Evolutionary conservation across 139 green algal species (phyloP).

Genomic region (Axilococcus clingmanii): DNA sequence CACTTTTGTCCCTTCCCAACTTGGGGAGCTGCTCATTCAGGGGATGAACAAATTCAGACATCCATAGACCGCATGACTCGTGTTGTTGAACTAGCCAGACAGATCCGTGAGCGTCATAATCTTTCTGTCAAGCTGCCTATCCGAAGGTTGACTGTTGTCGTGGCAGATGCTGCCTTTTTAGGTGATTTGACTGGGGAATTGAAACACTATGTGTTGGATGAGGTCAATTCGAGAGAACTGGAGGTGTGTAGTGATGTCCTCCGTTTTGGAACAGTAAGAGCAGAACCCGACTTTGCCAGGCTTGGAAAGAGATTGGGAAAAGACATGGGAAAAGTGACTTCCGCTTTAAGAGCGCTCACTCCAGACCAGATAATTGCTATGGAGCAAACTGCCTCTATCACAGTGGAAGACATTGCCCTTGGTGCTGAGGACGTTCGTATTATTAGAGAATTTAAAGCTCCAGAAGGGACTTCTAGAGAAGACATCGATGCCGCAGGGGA

Average conservation of each 20-base stretch:
- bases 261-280: constrained; percentile 54
- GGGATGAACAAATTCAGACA: constrained; percentile 59
- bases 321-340: constrained; percentile 58
- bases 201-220: constrained; percentile 79
- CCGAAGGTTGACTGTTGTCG: constrained; percentile 63
- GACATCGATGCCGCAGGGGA: constrained; percentile 69
- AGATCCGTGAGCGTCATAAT: constrained; percentile 64
- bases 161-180: constrained; percentile 74
- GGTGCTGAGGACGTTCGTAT: constrained; percentile 71
- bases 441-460: constrained; percentile 66
- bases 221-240: constrained; percentile 80
- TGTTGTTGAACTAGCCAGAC: constrained; percentile 82
- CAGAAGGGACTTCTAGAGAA: constrained; percentile 29
- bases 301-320: constrained; percentile 84
- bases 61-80: constrained; percentile 79
- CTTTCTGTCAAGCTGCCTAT: constrained; percentile 76
- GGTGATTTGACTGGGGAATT: constrained; percentile 75
- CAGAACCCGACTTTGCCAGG: constrained; percentile 75
- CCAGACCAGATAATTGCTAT: constrained; percentile 50
- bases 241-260: constrained; percentile 63
- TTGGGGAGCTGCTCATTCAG: constrained; percentile 3
- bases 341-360: constrained; percentile 42
- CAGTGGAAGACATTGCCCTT: constrained; percentile 60
- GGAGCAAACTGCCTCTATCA: constrained; percentile 43
- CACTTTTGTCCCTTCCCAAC: constrained; percentile 82